Conservation (phyloP, 805 yeast genomes). For the Wickerhamomyces hampshirensis region DNA sequence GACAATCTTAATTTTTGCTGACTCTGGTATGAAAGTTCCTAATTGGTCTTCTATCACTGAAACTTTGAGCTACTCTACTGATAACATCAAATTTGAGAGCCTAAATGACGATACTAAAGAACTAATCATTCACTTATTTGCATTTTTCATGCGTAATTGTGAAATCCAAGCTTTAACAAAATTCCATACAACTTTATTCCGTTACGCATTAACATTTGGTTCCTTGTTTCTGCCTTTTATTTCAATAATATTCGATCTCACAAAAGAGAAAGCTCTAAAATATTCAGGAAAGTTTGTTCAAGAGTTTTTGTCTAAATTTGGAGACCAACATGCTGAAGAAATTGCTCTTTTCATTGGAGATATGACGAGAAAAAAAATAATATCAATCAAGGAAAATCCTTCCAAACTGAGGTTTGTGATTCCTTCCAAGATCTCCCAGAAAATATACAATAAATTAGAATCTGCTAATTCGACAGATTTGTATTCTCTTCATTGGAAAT, state of each 20-base stretch:
- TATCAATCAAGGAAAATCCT: conserved; percentile 10
- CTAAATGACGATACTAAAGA: conserved; percentile 5
- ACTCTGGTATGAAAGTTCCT: conserved; percentile 60
- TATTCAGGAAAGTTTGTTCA: conserved; percentile 43
- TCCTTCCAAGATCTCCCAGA: conserved; percentile 13
- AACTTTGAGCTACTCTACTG: conserved; percentile 18
- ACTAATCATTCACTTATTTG: conserved; percentile 39
- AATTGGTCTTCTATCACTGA: conserved; percentile 40
- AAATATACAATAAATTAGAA: conserved; percentile 8
- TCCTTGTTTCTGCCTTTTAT: conserved; percentile 41
- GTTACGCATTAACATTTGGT: conserved; percentile 31
- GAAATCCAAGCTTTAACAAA: conserved; percentile 43
- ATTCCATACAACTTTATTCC: conserved; percentile 40
- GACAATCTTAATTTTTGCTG: conserved; percentile 53
- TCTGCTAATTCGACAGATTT: conserved; percentile 13
- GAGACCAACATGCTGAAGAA: conserved; percentile 32
- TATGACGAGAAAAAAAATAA: conserved; percentile 25
- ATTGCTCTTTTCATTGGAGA: conserved; percentile 40
- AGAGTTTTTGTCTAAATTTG: conserved; percentile 39
- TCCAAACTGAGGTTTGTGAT: conserved; percentile 13
- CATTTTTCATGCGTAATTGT: conserved; percentile 52
- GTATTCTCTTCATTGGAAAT: conserved; percentile 49
- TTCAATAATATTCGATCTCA: conserved; percentile 38
- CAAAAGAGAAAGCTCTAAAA: conserved; percentile 40
- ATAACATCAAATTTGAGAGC: neutral